phyloP scores from a whole-genome alignment of 2,329 filamentous ascomycete species.

The Leptographium flavum region DNA sequence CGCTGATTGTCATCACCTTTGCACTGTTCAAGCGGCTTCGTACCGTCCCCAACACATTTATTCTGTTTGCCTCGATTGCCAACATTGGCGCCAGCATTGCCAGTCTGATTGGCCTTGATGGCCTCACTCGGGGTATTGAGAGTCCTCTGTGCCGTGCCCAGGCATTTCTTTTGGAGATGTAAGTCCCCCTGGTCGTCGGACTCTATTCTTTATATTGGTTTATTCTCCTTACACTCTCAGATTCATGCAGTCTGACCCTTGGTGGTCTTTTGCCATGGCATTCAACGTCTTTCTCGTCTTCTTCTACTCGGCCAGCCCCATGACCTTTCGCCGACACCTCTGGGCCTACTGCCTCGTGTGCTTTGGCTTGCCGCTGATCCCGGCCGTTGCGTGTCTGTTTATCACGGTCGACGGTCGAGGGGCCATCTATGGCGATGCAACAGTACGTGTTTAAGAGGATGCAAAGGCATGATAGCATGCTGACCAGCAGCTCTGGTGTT shows the following conservation, averaged over 20 bases:
- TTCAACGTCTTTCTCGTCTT: slow-evolving; percentile 64
- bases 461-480: neutral
- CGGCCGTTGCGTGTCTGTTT: slow-evolving; percentile 51
- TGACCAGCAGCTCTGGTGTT: slow-evolving; percentile 41
- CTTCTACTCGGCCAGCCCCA: slow-evolving; percentile 44
- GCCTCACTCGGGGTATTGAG: slow-evolving; percentile 36
- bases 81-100: slow-evolving; percentile 47
- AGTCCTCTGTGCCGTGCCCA: slow-evolving; percentile 48
- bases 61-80: slow-evolving; percentile 44
- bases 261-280: slow-evolving; percentile 73
- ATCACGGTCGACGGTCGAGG: slow-evolving; percentile 25
- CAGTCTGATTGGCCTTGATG: slow-evolving; percentile 56
- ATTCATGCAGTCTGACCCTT: slow-evolving; percentile 64
- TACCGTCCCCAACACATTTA: slow-evolving; percentile 47
- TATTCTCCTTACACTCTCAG: slow-evolving; percentile 26
- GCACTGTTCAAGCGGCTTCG: slow-evolving; percentile 34
- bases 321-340: slow-evolving; percentile 57
- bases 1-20: slow-evolving; percentile 38
- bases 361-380: slow-evolving; percentile 57
- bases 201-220: slow-evolving; percentile 15
- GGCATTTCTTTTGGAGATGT: slow-evolving; percentile 53
- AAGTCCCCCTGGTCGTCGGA: slow-evolving; percentile 19
- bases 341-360: slow-evolving; percentile 57
- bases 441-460: too few relatives aligned
- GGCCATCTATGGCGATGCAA: slow-evolving; percentile 40